phyloP scores from a whole-genome alignment of 2,329 filamentous ascomycete genomes.

The Curvularia eragrostidis region DNA sequence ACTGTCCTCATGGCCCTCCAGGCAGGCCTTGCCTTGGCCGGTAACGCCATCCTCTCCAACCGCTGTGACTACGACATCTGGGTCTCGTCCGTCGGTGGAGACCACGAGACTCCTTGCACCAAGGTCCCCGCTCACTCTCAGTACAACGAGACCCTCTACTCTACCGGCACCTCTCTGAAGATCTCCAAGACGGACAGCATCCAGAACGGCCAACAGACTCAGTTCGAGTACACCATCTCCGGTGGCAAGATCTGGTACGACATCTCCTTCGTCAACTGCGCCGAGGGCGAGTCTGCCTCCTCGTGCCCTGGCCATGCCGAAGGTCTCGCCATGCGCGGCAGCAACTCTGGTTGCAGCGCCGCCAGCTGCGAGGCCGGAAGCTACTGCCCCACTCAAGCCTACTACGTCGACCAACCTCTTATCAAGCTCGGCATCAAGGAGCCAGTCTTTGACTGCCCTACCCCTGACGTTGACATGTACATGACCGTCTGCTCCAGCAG shows the following conservation, averaged over 20 bases:
- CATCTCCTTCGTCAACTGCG: slow-evolving; percentile 40
- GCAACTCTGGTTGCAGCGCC: slow-evolving; percentile 21
- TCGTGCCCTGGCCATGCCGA: slow-evolving; percentile 33
- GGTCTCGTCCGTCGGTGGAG: slow-evolving; percentile 32
- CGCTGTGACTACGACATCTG: slow-evolving; percentile 37
- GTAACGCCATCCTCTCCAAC: slow-evolving; percentile 36
- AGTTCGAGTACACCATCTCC: slow-evolving; percentile 38
- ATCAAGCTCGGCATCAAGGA: slow-evolving; percentile 32
- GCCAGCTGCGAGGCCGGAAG: slow-evolving; percentile 24
- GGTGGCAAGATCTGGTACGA: slow-evolving; percentile 34
- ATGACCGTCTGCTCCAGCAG: slow-evolving; percentile 33
- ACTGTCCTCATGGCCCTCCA: slow-evolving; percentile 25
- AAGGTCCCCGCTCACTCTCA: slow-evolving; percentile 27
- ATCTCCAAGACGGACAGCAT: slow-evolving; percentile 35
- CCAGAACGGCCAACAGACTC: slow-evolving; percentile 29
- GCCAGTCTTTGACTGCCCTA: slow-evolving; percentile 33
- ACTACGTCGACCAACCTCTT: slow-evolving; percentile 34
- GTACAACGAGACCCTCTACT: slow-evolving; percentile 29
- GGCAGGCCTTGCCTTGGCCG: slow-evolving; percentile 26
- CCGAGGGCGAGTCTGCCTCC: slow-evolving; percentile 26
- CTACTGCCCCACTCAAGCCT: slow-evolving; percentile 36
- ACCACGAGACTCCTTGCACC: slow-evolving; percentile 14
- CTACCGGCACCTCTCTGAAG: slow-evolving; percentile 30
- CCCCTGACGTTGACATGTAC: slow-evolving; percentile 26
- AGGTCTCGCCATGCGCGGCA: slow-evolving; percentile 29